Base-by-base conservation (phyloP, 2,329 filamentous ascomycete species). In the Cryphonectria naterciae region DNA sequence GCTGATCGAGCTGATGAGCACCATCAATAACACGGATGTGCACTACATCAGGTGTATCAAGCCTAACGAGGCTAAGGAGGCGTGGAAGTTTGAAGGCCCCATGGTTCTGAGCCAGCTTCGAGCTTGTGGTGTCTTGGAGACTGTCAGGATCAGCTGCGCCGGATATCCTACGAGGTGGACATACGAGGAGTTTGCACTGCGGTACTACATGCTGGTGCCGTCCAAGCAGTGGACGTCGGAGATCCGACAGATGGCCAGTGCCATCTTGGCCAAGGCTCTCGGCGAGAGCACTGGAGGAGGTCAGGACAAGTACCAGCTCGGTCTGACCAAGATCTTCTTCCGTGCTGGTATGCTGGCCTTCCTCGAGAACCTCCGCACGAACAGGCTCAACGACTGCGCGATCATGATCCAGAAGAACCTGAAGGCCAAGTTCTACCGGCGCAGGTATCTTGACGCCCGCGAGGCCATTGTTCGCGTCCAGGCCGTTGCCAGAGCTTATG, bases 21-120 rank as follows among this genome's bases (percentile, higher is more conserved):
- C 96, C 6, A 99, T 99, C 82, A 97, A 97, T 81, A 95, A 93
- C 75, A 99, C 96, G 2, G 96, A 99, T 80, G 96, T 98, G 28
- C 96, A 99, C 82, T 99, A 99, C 82, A 99, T 99, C 79, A 91
- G 96, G 76, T 99, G 96, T 81, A 98, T 99, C 83, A 99, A 99
- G 84, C 96, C 96, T 43, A 99, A 99, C 80, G 96, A 99, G 83
- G 93, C 90, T 66, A 99, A 99, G 82, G 93, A 93, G 78, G 90
- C 96, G 0, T 99, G 96, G 96, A 95, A 97, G 77, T 99, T 98
- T 73, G 96, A 99, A 79, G 96, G 96, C 0, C 96, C 97, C 3
- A 99, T 99, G 96, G 96, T 99, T 75, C 88, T 99, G 73, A 97
- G 94, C 81, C 96, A 99, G 82, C 86, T 99, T 77, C 91, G 97